These are phyloP conservation scores for Aspergillus panamensis DNA, from an alignment of 495 filamentous ascomycete genomes.

Conservation along the genomic window DNA sequence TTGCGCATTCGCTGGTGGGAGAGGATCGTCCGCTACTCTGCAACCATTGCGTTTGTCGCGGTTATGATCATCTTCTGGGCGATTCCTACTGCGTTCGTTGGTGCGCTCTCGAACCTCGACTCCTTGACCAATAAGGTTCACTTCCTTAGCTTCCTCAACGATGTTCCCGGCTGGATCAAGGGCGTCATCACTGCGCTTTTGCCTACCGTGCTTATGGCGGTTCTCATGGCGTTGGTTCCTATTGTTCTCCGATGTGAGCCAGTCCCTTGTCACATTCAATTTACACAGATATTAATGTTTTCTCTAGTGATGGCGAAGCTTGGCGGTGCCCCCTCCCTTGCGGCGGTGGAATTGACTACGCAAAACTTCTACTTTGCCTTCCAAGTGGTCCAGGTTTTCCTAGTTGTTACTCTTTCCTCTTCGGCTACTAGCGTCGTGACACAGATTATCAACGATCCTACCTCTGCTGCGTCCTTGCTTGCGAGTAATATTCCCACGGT, in stretches of 20 bases:
- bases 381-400: slow-evolving; percentile 92
- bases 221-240: slow-evolving; percentile 88
- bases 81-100: slow-evolving; percentile 84
- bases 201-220: slow-evolving; percentile 71
- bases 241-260: slow-evolving; percentile 71
- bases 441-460: slow-evolving; percentile 63
- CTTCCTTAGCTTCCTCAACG: slow-evolving; percentile 69
- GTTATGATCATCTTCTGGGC: slow-evolving; percentile 89
- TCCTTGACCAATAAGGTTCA: slow-evolving; percentile 57
- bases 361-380: slow-evolving; percentile 95
- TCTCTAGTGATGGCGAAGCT: slow-evolving; percentile 64
- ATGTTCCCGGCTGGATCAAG: slow-evolving; percentile 65
- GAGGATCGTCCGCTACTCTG: slow-evolving; percentile 65
- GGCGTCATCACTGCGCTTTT: slow-evolving; percentile 85
- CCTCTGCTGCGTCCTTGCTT: slow-evolving; percentile 58
- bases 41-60: slow-evolving; percentile 64
- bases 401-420: slow-evolving; percentile 78
- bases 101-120: slow-evolving; percentile 80
- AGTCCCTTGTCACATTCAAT: background rate
- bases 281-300: background rate
- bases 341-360: slow-evolving; percentile 76
- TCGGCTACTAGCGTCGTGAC: slow-evolving; percentile 53
- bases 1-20: slow-evolving; percentile 88
- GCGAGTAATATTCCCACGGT: slow-evolving; percentile 72
- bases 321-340: slow-evolving; percentile 71